A percentile compares a stretch with the other conserved stretches of the same genome.
Conservation (phyloP, 1,284 basidiomycete genomes). For the Waitea zeae region DNA sequence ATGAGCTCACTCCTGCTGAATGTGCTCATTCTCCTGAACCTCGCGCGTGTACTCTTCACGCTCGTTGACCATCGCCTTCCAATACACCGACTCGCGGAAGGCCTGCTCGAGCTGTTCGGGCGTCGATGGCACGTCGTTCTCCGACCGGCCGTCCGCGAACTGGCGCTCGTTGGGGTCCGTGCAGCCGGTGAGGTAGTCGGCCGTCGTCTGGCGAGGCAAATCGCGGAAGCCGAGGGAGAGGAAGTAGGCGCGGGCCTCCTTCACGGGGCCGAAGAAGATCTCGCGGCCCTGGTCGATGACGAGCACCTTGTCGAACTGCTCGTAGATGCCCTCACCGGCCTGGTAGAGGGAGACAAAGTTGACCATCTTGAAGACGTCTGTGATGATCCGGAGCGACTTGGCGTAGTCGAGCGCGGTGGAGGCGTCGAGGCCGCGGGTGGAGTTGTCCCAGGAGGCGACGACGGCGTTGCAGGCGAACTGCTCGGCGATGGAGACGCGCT, state of each 20-base stretch:
- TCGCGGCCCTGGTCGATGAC: conserved; percentile 73
- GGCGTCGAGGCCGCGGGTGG: conserved; percentile 75
- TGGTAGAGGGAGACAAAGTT: conserved; percentile 76
- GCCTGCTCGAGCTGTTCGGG: conserved; percentile 40
- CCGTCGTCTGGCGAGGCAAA: conserved; percentile 55
- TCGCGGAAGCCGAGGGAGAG: conserved; percentile 59
- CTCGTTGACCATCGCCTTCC: conserved; percentile 43
- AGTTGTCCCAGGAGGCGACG: conserved; percentile 74
- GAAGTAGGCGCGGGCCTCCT: conserved; percentile 64
- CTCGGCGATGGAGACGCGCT: conserved; percentile 66
- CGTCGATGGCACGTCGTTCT: conserved; percentile 49
- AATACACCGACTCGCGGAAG: no score
- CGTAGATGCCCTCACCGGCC: conserved; percentile 60
- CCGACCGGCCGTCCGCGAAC: conserved; percentile 54
- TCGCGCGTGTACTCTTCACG: conserved; percentile 29
- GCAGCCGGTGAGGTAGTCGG: conserved; percentile 69
- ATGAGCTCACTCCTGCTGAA: no score
- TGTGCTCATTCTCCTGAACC: conserved; percentile 47
- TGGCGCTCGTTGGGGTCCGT: conserved; percentile 78
- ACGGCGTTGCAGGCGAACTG: conserved; percentile 34
- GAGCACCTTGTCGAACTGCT: conserved; percentile 43
- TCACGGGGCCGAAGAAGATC: conserved; percentile 65
- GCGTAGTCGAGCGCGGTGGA: conserved; percentile 72
- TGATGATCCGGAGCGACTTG: conserved; percentile 58
- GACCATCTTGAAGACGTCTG: conserved; percentile 60